Conservation (phyloP, 2,329 filamentous ascomycete species). For the Fusarium sp. region DNA sequence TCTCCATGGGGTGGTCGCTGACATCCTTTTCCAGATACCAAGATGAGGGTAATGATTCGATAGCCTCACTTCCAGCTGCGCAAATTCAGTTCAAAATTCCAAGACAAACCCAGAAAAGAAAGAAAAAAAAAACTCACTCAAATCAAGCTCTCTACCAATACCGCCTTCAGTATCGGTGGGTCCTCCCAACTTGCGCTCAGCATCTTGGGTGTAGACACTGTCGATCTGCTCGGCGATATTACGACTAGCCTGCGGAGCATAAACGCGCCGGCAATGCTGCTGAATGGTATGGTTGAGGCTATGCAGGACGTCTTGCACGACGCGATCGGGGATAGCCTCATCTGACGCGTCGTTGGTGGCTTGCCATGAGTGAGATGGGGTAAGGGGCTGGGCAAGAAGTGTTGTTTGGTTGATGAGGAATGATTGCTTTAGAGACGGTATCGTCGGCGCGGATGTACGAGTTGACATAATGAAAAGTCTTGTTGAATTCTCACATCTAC, state of each 20-base stretch:
- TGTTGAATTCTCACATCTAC: not conserved
- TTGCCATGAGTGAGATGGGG: conserved; percentile 68
- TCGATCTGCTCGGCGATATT: conserved; percentile 82
- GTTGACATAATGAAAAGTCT: conserved; percentile 14
- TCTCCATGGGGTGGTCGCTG: conserved; percentile 59
- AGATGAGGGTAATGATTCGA: conserved; percentile 61
- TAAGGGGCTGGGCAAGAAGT: conserved; percentile 70
- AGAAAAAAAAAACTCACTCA: conserved; percentile 54
- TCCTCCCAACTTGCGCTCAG: conserved; percentile 56
- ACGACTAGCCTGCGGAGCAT: conserved; percentile 76
- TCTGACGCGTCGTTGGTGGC: conserved; percentile 60
- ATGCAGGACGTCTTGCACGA: conserved; percentile 68
- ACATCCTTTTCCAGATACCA: conserved; percentile 61
- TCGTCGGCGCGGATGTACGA: conserved; percentile 60
- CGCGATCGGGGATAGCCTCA: conserved; percentile 60
- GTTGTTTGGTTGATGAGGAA: conserved; percentile 75
- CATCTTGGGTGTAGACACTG: conserved; percentile 68
- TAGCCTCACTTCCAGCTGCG: conserved; percentile 58
- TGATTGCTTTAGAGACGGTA: conserved; percentile 72
- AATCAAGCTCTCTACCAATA: conserved; percentile 58
- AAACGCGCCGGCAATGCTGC: conserved; percentile 75
- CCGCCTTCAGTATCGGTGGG: conserved; percentile 55
- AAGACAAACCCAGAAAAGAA: not conserved
- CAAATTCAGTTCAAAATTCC: not conserved
- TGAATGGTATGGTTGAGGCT: conserved; percentile 72